Conservation (phyloP, 108 stramenopile species). For the Asterionellopsis glacialis region DNA sequence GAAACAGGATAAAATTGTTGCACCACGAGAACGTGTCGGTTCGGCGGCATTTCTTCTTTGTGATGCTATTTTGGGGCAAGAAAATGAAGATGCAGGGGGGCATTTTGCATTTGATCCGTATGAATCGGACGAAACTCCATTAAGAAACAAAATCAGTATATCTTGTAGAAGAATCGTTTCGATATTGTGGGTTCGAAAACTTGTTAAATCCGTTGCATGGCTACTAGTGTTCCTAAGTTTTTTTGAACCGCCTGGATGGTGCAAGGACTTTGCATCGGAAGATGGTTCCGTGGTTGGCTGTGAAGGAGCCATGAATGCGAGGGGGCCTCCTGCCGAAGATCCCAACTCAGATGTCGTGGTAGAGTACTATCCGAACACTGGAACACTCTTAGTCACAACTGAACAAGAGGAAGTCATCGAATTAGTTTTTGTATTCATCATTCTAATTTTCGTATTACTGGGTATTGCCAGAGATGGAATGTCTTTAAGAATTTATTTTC, state of each 20-base stretch:
- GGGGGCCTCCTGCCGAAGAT: slow-evolving; percentile 21
- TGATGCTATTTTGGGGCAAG: slow-evolving; percentile 56
- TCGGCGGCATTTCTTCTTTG: slow-evolving; percentile 60
- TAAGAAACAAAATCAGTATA: slow-evolving; percentile 23
- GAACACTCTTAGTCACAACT: slow-evolving; percentile 38
- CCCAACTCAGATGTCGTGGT: slow-evolving; percentile 14
- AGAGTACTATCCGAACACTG: slow-evolving; percentile 57
- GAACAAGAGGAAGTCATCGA: slow-evolving; percentile 36
- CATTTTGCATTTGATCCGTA: slow-evolving; percentile 47
- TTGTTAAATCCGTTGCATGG: slow-evolving; percentile 28
- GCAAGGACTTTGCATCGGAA: slow-evolving; percentile 24
- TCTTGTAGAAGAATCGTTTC: slow-evolving; percentile 37
- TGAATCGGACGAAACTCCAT: slow-evolving; percentile 11
- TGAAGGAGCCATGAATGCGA: slow-evolving; percentile 16
- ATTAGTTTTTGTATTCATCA: slow-evolving; percentile 29
- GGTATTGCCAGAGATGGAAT: slow-evolving; percentile 56
- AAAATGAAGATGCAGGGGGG: slow-evolving; percentile 6
- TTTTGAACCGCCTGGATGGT: slow-evolving; percentile 77
- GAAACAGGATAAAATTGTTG: too few species aligned
- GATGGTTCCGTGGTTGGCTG: slow-evolving; percentile 24
- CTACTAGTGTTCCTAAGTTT: slow-evolving; percentile 48
- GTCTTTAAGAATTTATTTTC: slow-evolving; percentile 35
- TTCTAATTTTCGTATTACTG: slow-evolving; percentile 26
- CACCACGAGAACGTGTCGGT: slow-evolving; percentile 18
- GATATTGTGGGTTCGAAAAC: slow-evolving; percentile 13